phyloP scores from a whole-genome alignment of 805 yeast species.

The Wickerhamomyces pijperi region DNA sequence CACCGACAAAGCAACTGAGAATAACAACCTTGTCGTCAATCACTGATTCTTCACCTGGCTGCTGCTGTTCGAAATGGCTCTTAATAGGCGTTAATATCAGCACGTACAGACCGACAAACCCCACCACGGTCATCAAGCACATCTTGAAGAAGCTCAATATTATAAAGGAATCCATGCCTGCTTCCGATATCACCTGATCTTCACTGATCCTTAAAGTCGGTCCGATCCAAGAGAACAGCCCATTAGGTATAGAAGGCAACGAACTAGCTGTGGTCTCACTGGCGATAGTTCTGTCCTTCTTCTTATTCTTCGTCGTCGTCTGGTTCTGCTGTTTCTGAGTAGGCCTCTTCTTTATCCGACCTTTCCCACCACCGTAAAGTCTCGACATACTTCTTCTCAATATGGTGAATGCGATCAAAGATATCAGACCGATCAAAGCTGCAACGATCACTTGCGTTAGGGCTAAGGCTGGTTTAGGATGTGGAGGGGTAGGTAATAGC shows the following conservation, averaged over 20 bases:
- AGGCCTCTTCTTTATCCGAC: too few species aligned
- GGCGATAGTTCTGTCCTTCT: too few species aligned
- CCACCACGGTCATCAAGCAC: slow-evolving; percentile 59
- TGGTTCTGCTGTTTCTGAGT: too few species aligned
- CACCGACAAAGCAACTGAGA: slow-evolving; percentile 74
- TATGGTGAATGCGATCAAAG: neutral
- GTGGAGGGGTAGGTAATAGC: neutral
- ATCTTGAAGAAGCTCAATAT: slow-evolving; percentile 84
- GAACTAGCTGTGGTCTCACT: too few species aligned
- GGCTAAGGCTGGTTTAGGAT: slow-evolving; percentile 1
- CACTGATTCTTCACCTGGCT: slow-evolving; percentile 66
- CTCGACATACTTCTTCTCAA: neutral
- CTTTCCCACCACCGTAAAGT: neutral
- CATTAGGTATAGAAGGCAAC: neutral
- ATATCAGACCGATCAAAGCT: slow-evolving; percentile 7
- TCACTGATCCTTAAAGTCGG: neutral
- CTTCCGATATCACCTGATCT: slow-evolving; percentile 28
- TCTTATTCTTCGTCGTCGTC: too few species aligned
- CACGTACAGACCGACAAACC: slow-evolving; percentile 60
- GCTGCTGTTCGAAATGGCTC: too few species aligned
- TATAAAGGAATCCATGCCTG: slow-evolving; percentile 92
- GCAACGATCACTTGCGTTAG: neutral
- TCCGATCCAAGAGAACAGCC: neutral
- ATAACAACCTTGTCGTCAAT: too few species aligned
- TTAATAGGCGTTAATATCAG: slow-evolving; percentile 76